A percentile compares a stretch with the other conserved stretches of the same genome.
Evolutionary conservation across 441 rosid species (phyloP).

Genomic region (Pelargonium hybrid): DNA sequence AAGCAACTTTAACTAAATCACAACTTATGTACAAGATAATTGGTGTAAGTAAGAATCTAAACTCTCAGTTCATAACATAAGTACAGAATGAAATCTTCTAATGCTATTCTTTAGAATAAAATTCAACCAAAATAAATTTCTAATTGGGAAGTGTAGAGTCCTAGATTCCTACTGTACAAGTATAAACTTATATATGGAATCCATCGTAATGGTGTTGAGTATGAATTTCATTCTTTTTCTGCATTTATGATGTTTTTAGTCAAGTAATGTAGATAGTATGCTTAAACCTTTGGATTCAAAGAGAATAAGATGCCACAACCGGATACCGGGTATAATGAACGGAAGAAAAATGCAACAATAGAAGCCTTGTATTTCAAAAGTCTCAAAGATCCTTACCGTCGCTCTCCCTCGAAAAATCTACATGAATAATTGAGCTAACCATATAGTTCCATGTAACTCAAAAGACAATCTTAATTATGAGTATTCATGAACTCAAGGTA

Average conservation of each 20-base stretch:
- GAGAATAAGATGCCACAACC: no score
- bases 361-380: not conserved
- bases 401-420: no score
- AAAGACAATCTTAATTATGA: not conserved
- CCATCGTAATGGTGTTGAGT: not conserved
- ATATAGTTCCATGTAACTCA: no score
- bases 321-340: no score
- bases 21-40: not conserved
- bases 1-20: not conserved
- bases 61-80: not conserved
- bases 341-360: not conserved
- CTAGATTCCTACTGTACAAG: not conserved
- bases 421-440: no score
- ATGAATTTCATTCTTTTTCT: not conserved
- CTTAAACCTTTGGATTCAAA: no score
- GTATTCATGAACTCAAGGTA: no score
- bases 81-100: not conserved
- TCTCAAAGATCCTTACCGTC: no score
- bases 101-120: not conserved
- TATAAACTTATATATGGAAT: not conserved
- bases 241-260: no score
- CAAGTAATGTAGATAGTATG: no score
- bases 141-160: not conserved
- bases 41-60: not conserved
- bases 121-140: not conserved